Conservation (phyloP, 2,329 filamentous ascomycete species). For the Colletotrichum acutatum region DNA sequence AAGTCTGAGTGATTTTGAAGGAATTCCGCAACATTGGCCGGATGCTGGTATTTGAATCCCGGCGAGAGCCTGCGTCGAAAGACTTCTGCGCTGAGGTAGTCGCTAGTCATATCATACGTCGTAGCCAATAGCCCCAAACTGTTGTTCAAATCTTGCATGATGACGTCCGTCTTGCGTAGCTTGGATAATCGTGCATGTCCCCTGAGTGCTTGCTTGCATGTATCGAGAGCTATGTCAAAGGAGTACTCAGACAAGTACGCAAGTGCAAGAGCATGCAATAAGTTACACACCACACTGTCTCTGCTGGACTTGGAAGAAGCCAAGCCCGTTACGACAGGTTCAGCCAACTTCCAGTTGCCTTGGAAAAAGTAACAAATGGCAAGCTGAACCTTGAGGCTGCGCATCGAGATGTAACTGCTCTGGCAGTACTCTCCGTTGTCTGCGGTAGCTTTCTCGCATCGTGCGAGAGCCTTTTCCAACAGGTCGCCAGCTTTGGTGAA, state of each 20-base stretch:
- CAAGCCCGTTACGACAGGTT: slow-evolving; percentile 35
- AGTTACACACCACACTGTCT: slow-evolving; percentile 37
- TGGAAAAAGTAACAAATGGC: slow-evolving; percentile 40
- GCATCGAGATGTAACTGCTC: slow-evolving; percentile 1
- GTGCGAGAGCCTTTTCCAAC: slow-evolving; percentile 36
- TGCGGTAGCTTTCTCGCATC: background rate
- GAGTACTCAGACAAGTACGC: slow-evolving; percentile 38
- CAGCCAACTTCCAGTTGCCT: slow-evolving; percentile 37
- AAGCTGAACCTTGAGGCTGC: slow-evolving; percentile 38
- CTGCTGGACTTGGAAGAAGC: slow-evolving; percentile 29
- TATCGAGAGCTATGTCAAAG: slow-evolving; percentile 39
- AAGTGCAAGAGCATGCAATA: slow-evolving; percentile 40
- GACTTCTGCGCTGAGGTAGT: slow-evolving; percentile 40
- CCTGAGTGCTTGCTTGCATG: slow-evolving; percentile 28
- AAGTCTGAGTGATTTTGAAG: background rate
- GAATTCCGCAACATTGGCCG: background rate
- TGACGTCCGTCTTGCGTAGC: background rate
- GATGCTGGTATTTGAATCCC: slow-evolving; percentile 2
- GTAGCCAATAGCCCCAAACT: slow-evolving; percentile 40
- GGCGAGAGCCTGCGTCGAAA: slow-evolving; percentile 35
- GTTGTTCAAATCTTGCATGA: slow-evolving; percentile 35
- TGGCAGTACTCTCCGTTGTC: background rate
- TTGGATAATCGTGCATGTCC: slow-evolving; percentile 40
- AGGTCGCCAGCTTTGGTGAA: slow-evolving; percentile 27
- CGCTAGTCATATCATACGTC: slow-evolving; percentile 40